Evolutionary conservation across 2,329 filamentous ascomycete species (phyloP), one percentile per base, ranked within the genome.

Genomic region (Fusarium pseudoanthophilum): DNA sequence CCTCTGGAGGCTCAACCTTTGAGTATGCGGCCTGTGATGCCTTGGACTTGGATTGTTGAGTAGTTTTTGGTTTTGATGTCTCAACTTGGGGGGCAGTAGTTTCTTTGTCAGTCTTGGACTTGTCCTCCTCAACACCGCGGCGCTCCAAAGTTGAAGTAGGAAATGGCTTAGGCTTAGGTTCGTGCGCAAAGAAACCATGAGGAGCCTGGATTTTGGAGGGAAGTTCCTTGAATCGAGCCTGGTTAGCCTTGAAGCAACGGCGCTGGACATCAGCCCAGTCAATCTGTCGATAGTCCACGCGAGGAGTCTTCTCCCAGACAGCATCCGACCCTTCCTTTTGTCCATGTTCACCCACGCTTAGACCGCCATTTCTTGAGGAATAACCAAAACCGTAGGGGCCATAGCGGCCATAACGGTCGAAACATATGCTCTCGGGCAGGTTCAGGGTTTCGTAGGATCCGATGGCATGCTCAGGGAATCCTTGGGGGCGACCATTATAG

Each of bases 311-410:
- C 18, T 89, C 86, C 95, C 95, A 98, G 14, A 97, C 91, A 28
- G 88, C 85, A 46, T 95, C 92, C n/a, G 90, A 88, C 7, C 94
- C 95, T 73, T 96, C 93, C 56, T 88, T 90, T 71, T 98, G 93
- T 28, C 94, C 94, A 77, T 95, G 91, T 81, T 97, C 89, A 16
- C 94, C 95, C n/a, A 93, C 91, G 9, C 95, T 95, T 32, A 92
- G 90, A 4, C 95, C 95, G 18, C 95, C 95, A 72, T 88, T 90
- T 65, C 91, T 90, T 39, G 88, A 85, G 37, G 92, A 93, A 81
- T 98, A 98, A 14, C 95, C 95, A 69, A 94, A 90, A 0, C 95
- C 95, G 76, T 99, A 99, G 0, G 95, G 93, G 0, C 94, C 95
- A 36, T 96, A 89, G 72, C 95, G 89, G 7, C 95, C 95, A 79